Percentiles rank a stretch among this genome's conserved stretches.
Conservation (phyloP, 1,284 basidiomycete species). For the Leccinum colubrinum region DNA sequence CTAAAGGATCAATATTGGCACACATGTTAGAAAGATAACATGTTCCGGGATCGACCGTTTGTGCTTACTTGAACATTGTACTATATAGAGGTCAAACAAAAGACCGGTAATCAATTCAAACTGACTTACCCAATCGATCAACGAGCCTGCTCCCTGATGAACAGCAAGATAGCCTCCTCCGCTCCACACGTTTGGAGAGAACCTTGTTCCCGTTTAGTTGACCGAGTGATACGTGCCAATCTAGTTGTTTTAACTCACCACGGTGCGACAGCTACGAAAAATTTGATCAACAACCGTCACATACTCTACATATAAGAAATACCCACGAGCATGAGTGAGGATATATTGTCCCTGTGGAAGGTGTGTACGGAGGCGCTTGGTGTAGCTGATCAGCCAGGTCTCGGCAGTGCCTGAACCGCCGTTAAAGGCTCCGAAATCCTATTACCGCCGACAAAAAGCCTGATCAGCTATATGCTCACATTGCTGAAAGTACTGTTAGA, state of each 20-base stretch:
- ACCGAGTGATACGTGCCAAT: neutral
- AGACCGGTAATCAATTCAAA: neutral
- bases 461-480: neutral
- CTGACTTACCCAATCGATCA: slow-evolving; percentile 50
- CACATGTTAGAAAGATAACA: slow-evolving; percentile 5
- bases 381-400: slow-evolving; percentile 45
- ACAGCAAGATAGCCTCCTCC: slow-evolving; percentile 54
- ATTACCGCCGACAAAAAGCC: neutral
- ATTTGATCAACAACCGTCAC: slow-evolving; percentile 4
- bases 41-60: neutral
- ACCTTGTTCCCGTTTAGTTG: slow-evolving; percentile 14
- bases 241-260: slow-evolving; percentile 17
- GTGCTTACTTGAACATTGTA: slow-evolving; percentile 45
- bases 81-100: slow-evolving; percentile 13
- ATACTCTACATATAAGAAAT: neutral
- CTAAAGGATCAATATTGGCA: slow-evolving; percentile 26
- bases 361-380: slow-evolving; percentile 34
- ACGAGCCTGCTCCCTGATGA: slow-evolving; percentile 51
- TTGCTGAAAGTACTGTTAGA: neutral
- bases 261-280: slow-evolving; percentile 25
- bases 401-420: slow-evolving; percentile 38
- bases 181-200: slow-evolving; percentile 26
- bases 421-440: slow-evolving; percentile 51
- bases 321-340: slow-evolving; percentile 40
- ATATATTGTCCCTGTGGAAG: slow-evolving; percentile 39